Evolutionary conservation across 768 basidiomycete genomes (phyloP), one percentile per base, ranked within the genome.

Genomic region (Lactarius vividus): DNA sequence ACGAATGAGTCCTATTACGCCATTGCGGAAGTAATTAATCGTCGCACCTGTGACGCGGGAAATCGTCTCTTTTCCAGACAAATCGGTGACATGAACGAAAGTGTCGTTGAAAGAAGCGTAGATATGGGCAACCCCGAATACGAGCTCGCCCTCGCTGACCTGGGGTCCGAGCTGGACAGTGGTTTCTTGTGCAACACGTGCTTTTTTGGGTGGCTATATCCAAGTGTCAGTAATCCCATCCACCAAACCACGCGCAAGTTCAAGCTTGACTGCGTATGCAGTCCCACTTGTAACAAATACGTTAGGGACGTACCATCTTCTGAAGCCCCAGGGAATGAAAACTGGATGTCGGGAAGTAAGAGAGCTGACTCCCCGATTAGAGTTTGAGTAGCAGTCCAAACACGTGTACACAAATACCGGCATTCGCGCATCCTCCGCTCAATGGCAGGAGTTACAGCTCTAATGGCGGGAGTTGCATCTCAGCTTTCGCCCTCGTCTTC

Each of bases 21-120:
- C 13, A 29, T 33, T 59, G 26, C 18, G 26, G 37, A 33, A 20
- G n/a, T 20, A 56, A 53, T 23, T 10, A 79, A 85, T n/a, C 16
- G 55, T 11, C 0, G 16, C 65, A 91, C 96, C 96, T 71, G 97
- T 98, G 69, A 98, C 94, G 75, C 97, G 94, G 73, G 94, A 92
- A 82, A 99, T 94, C 77, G 97, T 99, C 84, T 98, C 97, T 83
- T 93, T 96, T 74, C 97, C 97, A 28, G 95, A 95, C 65, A 98
- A 81, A 91, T 98, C 97, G 78, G 97, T 99, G 74, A 99, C 84
- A 77, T 99, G 97, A 72, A 99, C 97, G 79, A 98, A 98, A 65
- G 97, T 99, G 76, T 99, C 97, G 81, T 99, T 99, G 88, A 99
- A 99, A 64, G 94, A 96, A 46, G 97, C 96, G 73, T 91, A 98